Evolutionary conservation across 169 alveolate genomes (phyloP).

Genomic region (Eimeria maxima): DNA sequence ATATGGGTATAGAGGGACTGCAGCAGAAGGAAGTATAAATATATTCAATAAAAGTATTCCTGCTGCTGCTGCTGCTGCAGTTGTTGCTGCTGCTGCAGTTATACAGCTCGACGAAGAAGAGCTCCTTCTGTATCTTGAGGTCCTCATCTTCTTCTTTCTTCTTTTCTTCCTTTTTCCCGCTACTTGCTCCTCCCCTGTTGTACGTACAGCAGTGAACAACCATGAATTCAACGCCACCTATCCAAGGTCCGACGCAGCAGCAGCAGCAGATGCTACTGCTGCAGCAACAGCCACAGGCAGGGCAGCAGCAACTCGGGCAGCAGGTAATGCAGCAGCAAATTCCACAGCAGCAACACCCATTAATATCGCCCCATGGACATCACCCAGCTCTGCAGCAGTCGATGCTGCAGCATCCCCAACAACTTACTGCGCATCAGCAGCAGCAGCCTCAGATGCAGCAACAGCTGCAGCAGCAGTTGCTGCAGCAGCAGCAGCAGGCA

Average conservation of each 20-base stretch:
- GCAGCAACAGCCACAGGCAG: constrained; percentile 68
- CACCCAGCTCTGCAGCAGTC: constrained; percentile 62
- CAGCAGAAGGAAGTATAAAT: no score
- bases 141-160: not conserved
- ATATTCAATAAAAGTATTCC: no score
- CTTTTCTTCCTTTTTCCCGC: no score
- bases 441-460: constrained; percentile 31
- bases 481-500: constrained; percentile 48
- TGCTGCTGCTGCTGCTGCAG: no score
- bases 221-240: constrained; percentile 46
- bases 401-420: constrained; percentile 62
- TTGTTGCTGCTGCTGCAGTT: no score
- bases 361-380: constrained; percentile 16
- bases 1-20: no score
- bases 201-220: not conserved
- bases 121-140: no score
- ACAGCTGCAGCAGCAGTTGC: constrained; percentile 13
- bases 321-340: constrained; percentile 17
- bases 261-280: constrained; percentile 56
- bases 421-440: constrained; percentile 40
- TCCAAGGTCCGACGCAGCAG: constrained; percentile 60
- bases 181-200: not conserved
- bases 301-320: constrained; percentile 60
- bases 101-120: no score
- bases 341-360: constrained; percentile 33